A percentile compares a stretch with the other conserved stretches of the same genome.
Conservation (phyloP, 2,329 filamentous ascomycete species). For the Pseudogymnoascus sp. region DNA sequence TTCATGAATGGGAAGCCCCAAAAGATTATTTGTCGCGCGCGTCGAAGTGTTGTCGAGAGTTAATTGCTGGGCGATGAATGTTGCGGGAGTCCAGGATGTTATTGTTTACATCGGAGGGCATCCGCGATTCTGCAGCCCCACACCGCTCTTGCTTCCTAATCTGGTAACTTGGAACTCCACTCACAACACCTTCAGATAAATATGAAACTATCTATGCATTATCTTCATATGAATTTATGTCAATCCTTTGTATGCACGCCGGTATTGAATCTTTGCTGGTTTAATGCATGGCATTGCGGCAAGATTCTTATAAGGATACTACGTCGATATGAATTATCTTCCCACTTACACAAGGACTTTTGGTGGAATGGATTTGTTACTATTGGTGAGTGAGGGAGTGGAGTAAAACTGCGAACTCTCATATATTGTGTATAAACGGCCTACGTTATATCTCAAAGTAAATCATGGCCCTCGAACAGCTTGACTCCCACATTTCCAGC, state of each 20-base stretch:
- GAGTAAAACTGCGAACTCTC: no score
- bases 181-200: background rate
- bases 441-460: no score
- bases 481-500: no score
- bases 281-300: background rate
- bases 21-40: background rate
- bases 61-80: background rate
- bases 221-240: background rate
- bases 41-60: background rate
- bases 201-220: background rate
- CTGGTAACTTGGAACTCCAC: conserved; percentile 7
- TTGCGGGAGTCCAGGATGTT: conserved; percentile 8
- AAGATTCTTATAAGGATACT: background rate
- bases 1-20: background rate
- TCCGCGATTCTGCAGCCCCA: conserved; percentile 6
- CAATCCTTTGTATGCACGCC: background rate
- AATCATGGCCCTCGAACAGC: no score
- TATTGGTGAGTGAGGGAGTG: no score
- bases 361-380: background rate
- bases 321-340: background rate
- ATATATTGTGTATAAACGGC: no score
- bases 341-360: background rate
- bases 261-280: background rate
- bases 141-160: conserved; percentile 1
- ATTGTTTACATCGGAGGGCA: conserved; percentile 8